Evolutionary conservation across 352 stramenopile species (phyloP).

Genomic region (Phytophthora lateralis): DNA sequence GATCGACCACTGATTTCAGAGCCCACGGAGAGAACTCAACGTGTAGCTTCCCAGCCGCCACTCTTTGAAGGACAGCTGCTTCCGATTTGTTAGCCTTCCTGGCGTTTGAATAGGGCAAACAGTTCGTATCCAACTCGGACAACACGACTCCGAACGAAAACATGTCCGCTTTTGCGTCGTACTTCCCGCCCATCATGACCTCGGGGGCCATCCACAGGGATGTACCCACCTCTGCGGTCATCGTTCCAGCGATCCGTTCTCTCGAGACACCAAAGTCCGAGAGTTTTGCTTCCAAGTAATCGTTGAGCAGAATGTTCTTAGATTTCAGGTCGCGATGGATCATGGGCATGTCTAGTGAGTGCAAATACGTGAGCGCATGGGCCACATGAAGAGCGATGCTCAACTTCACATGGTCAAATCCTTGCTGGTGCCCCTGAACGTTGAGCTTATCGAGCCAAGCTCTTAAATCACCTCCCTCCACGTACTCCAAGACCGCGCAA

Average conservation of each 20-base stretch:
- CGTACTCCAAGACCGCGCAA: conserved; percentile 44
- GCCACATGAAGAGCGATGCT: conserved; percentile 42
- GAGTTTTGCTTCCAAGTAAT: conserved; percentile 38
- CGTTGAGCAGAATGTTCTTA: conserved; percentile 52
- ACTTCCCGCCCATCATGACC: conserved; percentile 33
- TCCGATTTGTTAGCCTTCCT: conserved; percentile 26
- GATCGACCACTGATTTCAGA: conserved; percentile 35
- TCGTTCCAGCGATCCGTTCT: conserved; percentile 7
- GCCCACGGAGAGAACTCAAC: conserved; percentile 47
- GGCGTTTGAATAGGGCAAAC: conserved; percentile 31
- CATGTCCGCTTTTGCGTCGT: conserved; percentile 42
- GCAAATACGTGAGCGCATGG: conserved; percentile 49
- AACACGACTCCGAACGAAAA: conserved; percentile 60
- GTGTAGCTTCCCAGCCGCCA: conserved; percentile 41
- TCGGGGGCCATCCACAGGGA: conserved; percentile 40
- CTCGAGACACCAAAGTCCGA: conserved; percentile 43
- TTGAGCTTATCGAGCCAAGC: conserved; percentile 26
- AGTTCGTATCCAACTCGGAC: conserved; percentile 47
- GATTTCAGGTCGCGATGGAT: conserved; percentile 71
- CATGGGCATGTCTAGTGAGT: conserved; percentile 39
- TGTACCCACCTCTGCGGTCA: conserved; percentile 36
- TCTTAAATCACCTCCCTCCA: conserved; percentile 45
- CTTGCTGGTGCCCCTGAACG: conserved; percentile 2
- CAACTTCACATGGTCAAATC: conserved; percentile 35
- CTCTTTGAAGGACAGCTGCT: conserved; percentile 46